Base-by-base conservation (phyloP, 768 basidiomycete species). In the Termitomyces sp. region DNA sequence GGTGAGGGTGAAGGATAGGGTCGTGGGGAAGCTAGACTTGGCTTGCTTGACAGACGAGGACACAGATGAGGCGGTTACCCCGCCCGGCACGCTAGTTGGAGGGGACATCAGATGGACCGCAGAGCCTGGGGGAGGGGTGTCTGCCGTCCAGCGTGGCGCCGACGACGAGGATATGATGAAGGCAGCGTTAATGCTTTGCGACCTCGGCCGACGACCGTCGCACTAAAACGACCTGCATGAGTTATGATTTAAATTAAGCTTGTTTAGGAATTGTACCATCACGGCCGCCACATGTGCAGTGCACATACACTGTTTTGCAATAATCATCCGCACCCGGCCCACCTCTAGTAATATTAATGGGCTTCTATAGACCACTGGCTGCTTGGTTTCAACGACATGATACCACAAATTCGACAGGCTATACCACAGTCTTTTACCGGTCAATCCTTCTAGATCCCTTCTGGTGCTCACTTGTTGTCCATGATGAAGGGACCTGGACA, bases 131-230 rank as follows among this genome's bases (percentile, higher is more conserved):
- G 61, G 65, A 45, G 54, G 57, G 21, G 51, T 62, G 26, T 48
- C 63, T 22, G 54, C 57, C 10, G 45, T 59, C 5, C 57, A 62
- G 9, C 62, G 67, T 48, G 64, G 58, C 14, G 68, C 62, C 21
- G 75, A 78, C 44, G 83, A 87, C 65, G 81, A 85, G 34, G 85
- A 85, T 54, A 80, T 82, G 69, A 84, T 88, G 81, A 80, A 79
- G 57, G 87, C 85, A 22, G 87, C 87, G 26, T 70, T 86, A 40
- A 82, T 81, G 42, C 68, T 88, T 19, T 88, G 85, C 65, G 85
- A 86, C 34, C 71, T 80, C 54, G 75, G 76, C 28, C 67, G 70
- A 50, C 60, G 67, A 54, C 42, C 43, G 49, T 53, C 51, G 51
- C 42, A 28, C n/a, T 59, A 47, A 53, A 41, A 51, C 51, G 21